These are phyloP conservation scores for Zymoseptoria ardabiliae DNA, from an alignment of 2,329 filamentous ascomycete genomes.

Conservation along the genomic window DNA sequence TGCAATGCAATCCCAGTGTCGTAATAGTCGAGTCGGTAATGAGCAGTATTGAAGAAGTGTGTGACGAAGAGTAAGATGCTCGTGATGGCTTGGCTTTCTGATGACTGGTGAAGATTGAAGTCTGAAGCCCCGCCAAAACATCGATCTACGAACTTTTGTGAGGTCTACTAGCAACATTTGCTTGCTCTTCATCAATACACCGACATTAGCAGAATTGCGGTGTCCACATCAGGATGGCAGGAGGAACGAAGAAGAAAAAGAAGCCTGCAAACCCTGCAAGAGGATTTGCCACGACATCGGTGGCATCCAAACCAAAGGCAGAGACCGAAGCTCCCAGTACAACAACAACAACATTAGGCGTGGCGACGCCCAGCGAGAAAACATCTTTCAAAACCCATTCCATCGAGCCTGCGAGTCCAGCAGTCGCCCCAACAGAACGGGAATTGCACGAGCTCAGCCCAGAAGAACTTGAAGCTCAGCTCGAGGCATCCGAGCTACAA, in stretches of 20 bases:
- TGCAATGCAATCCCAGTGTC: background rate
- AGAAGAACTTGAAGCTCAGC: slow-evolving; percentile 81
- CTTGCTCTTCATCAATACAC: background rate
- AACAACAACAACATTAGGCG: slow-evolving; percentile 21
- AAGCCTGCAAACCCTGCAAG: slow-evolving; percentile 84
- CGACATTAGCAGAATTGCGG: background rate
- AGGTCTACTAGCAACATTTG: background rate
- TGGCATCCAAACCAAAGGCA: slow-evolving; percentile 61
- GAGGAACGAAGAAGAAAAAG: slow-evolving; percentile 65
- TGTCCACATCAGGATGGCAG: slow-evolving; percentile 16
- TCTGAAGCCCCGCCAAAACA: background rate
- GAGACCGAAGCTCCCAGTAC: slow-evolving; percentile 25
- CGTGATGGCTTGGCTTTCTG: background rate
- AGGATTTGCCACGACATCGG: slow-evolving; percentile 88
- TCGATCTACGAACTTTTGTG: background rate
- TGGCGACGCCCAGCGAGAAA: slow-evolving; percentile 22
- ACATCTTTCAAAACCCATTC: slow-evolving; percentile 22
- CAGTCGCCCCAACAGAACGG: slow-evolving; percentile 10
- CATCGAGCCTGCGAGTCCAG: slow-evolving; percentile 14
- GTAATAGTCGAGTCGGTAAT: background rate
- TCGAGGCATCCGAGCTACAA: slow-evolving; percentile 87
- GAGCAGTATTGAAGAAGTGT: background rate
- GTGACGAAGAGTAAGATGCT: background rate
- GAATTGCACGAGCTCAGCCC: slow-evolving; percentile 57
- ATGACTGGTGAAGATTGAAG: background rate